These are phyloP conservation scores for Acanthamoeba quina DNA, from an alignment of 208 protist genomes.

Conservation along the genomic window DNA sequence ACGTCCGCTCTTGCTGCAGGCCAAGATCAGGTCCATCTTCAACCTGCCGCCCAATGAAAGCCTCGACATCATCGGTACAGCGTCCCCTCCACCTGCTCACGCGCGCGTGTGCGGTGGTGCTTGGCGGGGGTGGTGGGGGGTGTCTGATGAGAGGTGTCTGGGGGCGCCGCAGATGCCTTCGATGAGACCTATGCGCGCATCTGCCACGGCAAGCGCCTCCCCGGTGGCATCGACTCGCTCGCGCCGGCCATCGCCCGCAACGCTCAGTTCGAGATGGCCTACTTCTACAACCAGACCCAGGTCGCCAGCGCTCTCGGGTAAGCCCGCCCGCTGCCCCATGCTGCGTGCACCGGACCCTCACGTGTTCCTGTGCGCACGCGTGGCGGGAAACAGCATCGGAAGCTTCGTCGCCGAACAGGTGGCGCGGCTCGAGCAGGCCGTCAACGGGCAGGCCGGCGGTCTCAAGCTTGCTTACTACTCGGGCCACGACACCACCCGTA, in stretches of 20 bases:
- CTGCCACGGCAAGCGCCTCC: slow-evolving; percentile 7
- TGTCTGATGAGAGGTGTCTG: not conserved
- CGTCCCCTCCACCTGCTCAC: too few species aligned
- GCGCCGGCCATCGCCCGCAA: not conserved
- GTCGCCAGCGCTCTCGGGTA: not conserved
- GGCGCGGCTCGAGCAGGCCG: not conserved
- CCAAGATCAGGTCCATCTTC: slow-evolving; percentile 43
- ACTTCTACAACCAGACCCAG: slow-evolving; percentile 1
- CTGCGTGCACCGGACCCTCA: not conserved
- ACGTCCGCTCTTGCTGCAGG: not conserved
- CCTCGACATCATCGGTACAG: slow-evolving; percentile 11
- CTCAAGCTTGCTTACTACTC: slow-evolving; percentile 6
- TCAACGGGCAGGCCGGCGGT: not conserved
- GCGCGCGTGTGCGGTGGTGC: not conserved
- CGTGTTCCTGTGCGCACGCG: not conserved
- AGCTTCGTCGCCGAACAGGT: not conserved
- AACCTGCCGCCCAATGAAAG: not conserved
- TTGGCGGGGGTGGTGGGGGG: not conserved
- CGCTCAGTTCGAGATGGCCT: slow-evolving; percentile 12
- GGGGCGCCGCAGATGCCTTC: not conserved
- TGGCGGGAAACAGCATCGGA: not conserved
- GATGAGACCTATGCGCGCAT: slow-evolving; percentile 4
- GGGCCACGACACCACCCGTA: slow-evolving; percentile 3
- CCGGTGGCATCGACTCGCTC: not conserved
- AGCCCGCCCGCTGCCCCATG: too few species aligned